Percentiles rank a stretch among this genome's conserved stretches.
phyloP scores from a whole-genome alignment of 202 grass and related monocot species.

The Musa balbisiana region DNA sequence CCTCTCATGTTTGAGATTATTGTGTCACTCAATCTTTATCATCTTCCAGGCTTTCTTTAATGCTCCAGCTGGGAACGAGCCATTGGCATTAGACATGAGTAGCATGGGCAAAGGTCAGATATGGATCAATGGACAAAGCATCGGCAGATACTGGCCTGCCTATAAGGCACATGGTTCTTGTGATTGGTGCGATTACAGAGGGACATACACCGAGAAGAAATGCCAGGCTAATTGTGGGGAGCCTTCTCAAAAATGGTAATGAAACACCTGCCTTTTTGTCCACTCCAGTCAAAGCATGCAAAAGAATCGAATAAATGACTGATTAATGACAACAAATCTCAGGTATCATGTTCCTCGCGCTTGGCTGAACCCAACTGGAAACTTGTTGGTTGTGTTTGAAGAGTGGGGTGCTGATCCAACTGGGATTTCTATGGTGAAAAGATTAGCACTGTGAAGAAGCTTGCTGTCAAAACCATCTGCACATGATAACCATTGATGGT shows the following conservation, averaged over 20 bases:
- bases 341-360: conserved; percentile 91
- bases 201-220: conserved; percentile 70
- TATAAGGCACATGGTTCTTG: conserved; percentile 72
- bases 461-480: no score
- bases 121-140: conserved; percentile 81
- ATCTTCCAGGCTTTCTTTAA: conserved; percentile 63
- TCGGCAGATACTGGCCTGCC: conserved; percentile 72
- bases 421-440: conserved; percentile 52
- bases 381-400: conserved; percentile 72
- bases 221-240: conserved; percentile 72
- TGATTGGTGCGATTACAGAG: conserved; percentile 64
- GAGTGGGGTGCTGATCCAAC: conserved; percentile 79
- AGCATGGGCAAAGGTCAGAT: conserved; percentile 96
- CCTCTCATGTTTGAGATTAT: no score
- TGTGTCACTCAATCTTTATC: not conserved
- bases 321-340: not conserved
- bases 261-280: not conserved
- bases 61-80: conserved; percentile 59
- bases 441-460: conserved; percentile 11
- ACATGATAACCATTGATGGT: not conserved
- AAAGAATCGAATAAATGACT: not conserved
- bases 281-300: no score
- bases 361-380: conserved; percentile 66
- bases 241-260: conserved; percentile 69
- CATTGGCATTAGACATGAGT: conserved; percentile 81